Percentiles rank a stretch among this genome's conserved stretches.
phyloP scores from a whole-genome alignment of 768 basidiomycete genomes.

The Leccinum longicurvipes region DNA sequence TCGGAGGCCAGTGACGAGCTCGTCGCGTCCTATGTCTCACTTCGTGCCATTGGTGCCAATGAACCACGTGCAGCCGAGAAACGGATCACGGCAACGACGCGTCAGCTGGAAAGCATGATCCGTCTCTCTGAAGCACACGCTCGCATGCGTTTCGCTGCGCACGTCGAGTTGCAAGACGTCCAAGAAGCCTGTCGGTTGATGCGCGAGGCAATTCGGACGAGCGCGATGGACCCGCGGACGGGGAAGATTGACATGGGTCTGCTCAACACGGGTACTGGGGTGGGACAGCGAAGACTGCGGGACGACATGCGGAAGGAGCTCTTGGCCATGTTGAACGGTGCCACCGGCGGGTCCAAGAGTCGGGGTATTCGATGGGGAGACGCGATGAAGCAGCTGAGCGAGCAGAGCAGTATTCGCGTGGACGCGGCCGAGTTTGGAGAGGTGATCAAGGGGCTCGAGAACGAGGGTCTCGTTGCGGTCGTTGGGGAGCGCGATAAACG shows the following conservation, averaged over 20 bases:
- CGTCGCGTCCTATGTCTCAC: conserved; percentile 85
- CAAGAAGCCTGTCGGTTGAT: conserved; percentile 91
- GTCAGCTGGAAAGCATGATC: conserved; percentile 97
- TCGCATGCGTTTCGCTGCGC: conserved; percentile 88
- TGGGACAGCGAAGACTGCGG: conserved; percentile 77
- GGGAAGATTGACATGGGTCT: conserved; percentile 98
- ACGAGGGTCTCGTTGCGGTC: conserved; percentile 83
- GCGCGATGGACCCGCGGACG: conserved; percentile 92
- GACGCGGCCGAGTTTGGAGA: conserved; percentile 79
- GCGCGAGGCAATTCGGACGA: conserved; percentile 92
- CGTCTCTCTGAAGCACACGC: conserved; percentile 95
- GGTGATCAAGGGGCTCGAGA: conserved; percentile 73
- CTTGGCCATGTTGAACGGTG: conserved; percentile 54
- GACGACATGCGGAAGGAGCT: conserved; percentile 91
- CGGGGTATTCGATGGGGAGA: conserved; percentile 79
- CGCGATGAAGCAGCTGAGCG: conserved; percentile 70
- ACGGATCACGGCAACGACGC: conserved; percentile 96
- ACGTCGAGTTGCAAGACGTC: conserved; percentile 85
- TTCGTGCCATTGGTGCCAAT: conserved; percentile 82
- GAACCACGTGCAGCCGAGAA: conserved; percentile 87
- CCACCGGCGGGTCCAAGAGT: conserved; percentile 42
- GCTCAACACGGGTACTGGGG: conserved; percentile 89
- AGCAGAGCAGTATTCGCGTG: conserved; percentile 82
- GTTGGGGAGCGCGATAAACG: conserved; percentile 85
- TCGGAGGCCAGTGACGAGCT: conserved; percentile 84